phyloP scores from a whole-genome alignment of 148 eudicot genomes.

The Camellia granthamiana region DNA sequence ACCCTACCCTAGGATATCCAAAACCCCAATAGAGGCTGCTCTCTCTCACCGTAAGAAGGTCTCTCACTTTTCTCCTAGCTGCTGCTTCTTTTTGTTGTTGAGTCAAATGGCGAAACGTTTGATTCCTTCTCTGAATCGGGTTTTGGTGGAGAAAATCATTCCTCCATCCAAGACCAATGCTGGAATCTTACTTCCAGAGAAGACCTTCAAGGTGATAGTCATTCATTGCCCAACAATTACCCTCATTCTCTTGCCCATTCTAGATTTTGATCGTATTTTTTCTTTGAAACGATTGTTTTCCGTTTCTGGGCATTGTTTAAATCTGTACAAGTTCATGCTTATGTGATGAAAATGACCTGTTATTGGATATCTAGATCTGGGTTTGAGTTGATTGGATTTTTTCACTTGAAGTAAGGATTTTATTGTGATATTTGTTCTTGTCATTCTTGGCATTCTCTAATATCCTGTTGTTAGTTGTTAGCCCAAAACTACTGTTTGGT shows the following conservation, averaged over 20 bases:
- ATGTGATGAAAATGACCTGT: too few species aligned
- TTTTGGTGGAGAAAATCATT: constrained; percentile 58
- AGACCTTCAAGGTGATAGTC: constrained; percentile 45
- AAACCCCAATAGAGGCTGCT: not conserved
- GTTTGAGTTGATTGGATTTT: too few species aligned
- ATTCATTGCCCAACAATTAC: too few species aligned
- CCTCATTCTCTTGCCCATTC: not conserved
- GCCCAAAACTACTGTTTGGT: too few species aligned
- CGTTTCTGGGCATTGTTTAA: not conserved
- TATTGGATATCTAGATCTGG: too few species aligned
- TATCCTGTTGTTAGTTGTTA: too few species aligned
- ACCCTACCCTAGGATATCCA: not conserved
- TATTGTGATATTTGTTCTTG: too few species aligned
- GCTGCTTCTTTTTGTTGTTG: not conserved
- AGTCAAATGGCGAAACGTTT: constrained; percentile 59
- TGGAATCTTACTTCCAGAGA: constrained; percentile 78
- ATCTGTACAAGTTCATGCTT: not conserved
- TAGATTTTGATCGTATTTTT: not conserved
- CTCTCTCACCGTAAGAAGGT: not conserved
- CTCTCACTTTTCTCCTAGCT: not conserved
- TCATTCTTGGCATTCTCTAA: too few species aligned
- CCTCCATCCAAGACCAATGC: constrained; percentile 62
- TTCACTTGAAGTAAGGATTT: too few species aligned
- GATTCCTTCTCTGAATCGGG: constrained; percentile 59
- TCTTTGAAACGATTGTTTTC: not conserved